Base-by-base conservation (phyloP, 1,284 basidiomycete genomes). In the Ustilago vetiveriae region DNA sequence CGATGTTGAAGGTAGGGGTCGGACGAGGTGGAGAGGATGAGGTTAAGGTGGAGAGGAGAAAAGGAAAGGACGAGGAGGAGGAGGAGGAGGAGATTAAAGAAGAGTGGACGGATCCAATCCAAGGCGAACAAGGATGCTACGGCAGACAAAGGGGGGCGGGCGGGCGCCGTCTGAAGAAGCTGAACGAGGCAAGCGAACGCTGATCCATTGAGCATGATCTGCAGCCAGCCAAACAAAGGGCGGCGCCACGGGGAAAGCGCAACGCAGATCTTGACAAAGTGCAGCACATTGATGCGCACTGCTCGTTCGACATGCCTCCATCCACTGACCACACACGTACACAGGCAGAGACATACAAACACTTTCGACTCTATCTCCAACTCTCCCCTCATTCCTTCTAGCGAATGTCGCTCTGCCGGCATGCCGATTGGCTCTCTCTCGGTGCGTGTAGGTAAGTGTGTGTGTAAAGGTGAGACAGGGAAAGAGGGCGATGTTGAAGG, bases 401-500 rank as follows among this genome's bases (percentile, higher is more conserved):
- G 37, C 37, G 37, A 14, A 6, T 6, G 14, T 19, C 36, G 48
- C 23, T 17, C n/a, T 37, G 7, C 17, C 17, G 26, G 29, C 35
- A 13, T 0, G 29, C 22, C 30, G 23, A 17, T 36, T 32, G 26
- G 49, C 56, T 53, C 40, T n/a, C n/a, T n/a, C n/a, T n/a, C n/a
- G n/a, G n/a, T n/a, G n/a, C n/a, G n/a, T n/a, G n/a, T n/a, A n/a
- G n/a, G n/a, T n/a, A n/a, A n/a, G n/a, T n/a, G n/a, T n/a, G n/a
- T n/a, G n/a, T n/a, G n/a, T n/a, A n/a, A n/a, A n/a, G 51, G 45
- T 5, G 44, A 49, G 36, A 49, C 30, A 17, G 39, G 45, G 33
- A 51, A 33, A n/a, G 6, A 14, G 13, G 35, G 40, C 33, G 40
- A 44, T 54, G 44, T 48, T 48, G 54, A 56, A 46, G n/a, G n/a